Evolutionary conservation across 768 basidiomycete genomes (phyloP).

Genomic region (Tubosaeta brunneosetosa): DNA sequence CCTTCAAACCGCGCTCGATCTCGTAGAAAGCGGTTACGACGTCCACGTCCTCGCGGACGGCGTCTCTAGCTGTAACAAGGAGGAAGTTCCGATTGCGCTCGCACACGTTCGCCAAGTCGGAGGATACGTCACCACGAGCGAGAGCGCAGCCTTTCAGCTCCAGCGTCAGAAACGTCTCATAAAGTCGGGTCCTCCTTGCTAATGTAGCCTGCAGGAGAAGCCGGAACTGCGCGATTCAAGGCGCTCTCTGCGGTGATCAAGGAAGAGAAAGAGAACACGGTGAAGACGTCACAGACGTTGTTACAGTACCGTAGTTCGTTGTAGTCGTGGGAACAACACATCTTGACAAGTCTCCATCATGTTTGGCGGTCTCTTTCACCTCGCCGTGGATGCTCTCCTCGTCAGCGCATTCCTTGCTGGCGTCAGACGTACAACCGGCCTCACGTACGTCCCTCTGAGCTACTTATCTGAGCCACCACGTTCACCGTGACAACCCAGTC

Average conservation of each 20-base stretch:
- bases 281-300: slow-evolving; percentile 31
- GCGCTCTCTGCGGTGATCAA: slow-evolving; percentile 69
- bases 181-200: slow-evolving; percentile 11
- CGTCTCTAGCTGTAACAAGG: slow-evolving; percentile 74
- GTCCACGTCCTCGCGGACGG: slow-evolving; percentile 81
- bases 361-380: slow-evolving; percentile 45
- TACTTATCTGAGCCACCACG: background rate
- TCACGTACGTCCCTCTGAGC: slow-evolving; percentile 57
- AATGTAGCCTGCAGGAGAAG: slow-evolving; percentile 43
- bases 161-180: slow-evolving; percentile 42
- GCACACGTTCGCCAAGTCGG: slow-evolving; percentile 68
- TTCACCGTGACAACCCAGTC: slow-evolving; percentile 39
- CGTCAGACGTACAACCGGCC: slow-evolving; percentile 75
- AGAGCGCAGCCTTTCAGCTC: slow-evolving; percentile 75
- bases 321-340: slow-evolving; percentile 22
- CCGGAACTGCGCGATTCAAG: slow-evolving; percentile 63
- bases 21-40: slow-evolving; percentile 45
- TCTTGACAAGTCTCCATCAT: slow-evolving; percentile 8
- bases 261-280: slow-evolving; percentile 67
- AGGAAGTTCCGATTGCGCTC: slow-evolving; percentile 75
- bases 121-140: slow-evolving; percentile 73
- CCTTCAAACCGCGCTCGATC: slow-evolving; percentile 73
- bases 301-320: slow-evolving; percentile 24
- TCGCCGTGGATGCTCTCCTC: slow-evolving; percentile 74
- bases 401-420: slow-evolving; percentile 81